Evolutionary conservation across 345 rosid species (phyloP).

Genomic region (Mallotus nudiflorus): DNA sequence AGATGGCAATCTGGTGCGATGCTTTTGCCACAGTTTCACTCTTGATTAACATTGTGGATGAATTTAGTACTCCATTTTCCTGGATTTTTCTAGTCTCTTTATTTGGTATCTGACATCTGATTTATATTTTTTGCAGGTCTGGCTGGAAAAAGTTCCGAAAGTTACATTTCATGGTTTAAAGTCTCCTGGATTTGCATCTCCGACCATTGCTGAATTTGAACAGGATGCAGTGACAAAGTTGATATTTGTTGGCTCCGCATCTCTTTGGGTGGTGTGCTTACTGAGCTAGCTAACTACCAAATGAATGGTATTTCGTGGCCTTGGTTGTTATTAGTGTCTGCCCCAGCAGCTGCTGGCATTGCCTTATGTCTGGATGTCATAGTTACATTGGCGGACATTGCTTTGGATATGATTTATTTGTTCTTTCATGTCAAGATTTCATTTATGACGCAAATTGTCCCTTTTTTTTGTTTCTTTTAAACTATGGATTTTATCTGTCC

Average conservation of each 20-base stretch:
- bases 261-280: background rate
- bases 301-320: background rate
- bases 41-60: conserved; percentile 17
- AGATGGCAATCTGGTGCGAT: conserved; percentile 38
- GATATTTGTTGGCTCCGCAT: background rate
- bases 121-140: conserved; percentile 16
- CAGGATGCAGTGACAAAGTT: background rate
- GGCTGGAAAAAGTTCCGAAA: background rate
- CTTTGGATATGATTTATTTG: background rate
- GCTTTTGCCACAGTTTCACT: conserved; percentile 18
- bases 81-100: background rate
- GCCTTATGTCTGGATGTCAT: background rate
- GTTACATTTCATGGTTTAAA: background rate
- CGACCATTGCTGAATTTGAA: background rate
- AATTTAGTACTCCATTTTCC: conserved; percentile 11
- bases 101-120: conserved; percentile 3
- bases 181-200: background rate
- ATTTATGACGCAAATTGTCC: too few relatives aligned
- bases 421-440: background rate
- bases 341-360: background rate
- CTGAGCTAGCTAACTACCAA: background rate
- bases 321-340: background rate
- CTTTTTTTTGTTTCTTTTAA: too few relatives aligned
- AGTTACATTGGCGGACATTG: background rate
- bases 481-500: too few relatives aligned